Percentiles rank a stretch among this genome's conserved stretches.
Evolutionary conservation across 164 flowering plant genomes (phyloP).

Genomic region (Magnolia changhungtana): DNA sequence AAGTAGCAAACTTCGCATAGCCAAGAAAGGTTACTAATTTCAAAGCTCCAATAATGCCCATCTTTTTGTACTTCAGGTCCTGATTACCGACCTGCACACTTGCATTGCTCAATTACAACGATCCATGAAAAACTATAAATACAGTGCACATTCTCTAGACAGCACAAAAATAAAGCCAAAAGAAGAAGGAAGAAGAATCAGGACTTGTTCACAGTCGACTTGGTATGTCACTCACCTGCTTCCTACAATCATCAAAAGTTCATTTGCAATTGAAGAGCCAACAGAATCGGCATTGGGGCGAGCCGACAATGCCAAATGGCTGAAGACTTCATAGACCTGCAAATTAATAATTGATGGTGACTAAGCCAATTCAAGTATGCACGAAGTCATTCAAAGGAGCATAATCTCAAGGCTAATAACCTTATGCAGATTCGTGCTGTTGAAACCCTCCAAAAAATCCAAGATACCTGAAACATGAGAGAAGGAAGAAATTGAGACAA

Average conservation of each 20-base stretch:
- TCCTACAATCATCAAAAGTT: conserved; percentile 75
- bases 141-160: not conserved
- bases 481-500: conserved; percentile 1
- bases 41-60: conserved; percentile 80
- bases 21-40: conserved; percentile 70
- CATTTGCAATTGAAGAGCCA: conserved; percentile 66
- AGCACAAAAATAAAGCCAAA: not conserved
- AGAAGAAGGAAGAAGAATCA: not conserved
- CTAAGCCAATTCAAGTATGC: not conserved
- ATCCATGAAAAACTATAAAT: not conserved
- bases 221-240: conserved; percentile 52
- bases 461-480: conserved; percentile 48
- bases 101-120: not conserved
- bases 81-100: conserved; percentile 56
- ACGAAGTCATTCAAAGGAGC: not conserved
- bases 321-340: conserved; percentile 81
- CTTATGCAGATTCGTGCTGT: conserved; percentile 59
- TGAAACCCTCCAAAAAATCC: conserved; percentile 83
- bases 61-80: conserved; percentile 70
- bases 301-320: conserved; percentile 56
- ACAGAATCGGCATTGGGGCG: conserved; percentile 35
- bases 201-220: not conserved
- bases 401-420: conserved; percentile 12
- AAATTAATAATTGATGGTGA: not conserved
- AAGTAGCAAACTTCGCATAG: conserved; percentile 29